Evolutionary conservation across 768 basidiomycete species (phyloP).

Genomic region (Paxillus rubicundulus): DNA sequence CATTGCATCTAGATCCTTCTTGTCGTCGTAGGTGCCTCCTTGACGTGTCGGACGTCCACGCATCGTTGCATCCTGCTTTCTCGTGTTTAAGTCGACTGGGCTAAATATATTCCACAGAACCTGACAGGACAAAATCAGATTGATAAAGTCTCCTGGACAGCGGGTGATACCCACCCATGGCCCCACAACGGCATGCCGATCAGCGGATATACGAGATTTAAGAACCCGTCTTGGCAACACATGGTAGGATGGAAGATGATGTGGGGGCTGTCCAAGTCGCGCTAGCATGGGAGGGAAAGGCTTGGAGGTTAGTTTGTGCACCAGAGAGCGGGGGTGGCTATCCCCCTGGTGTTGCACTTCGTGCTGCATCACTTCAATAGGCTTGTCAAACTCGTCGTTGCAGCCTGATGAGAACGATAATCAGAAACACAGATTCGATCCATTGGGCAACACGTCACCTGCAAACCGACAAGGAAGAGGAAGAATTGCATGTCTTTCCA

Average conservation of each 20-base stretch:
- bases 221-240: conserved; percentile 43
- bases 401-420: conserved; percentile 44
- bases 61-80: conserved; percentile 44
- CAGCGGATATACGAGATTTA: conserved; percentile 45
- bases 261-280: conserved; percentile 40
- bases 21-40: conserved; percentile 12
- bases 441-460: conserved; percentile 38
- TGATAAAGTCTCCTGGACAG: background rate
- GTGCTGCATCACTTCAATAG: conserved; percentile 50
- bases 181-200: conserved; percentile 49
- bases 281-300: conserved; percentile 34
- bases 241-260: conserved; percentile 49
- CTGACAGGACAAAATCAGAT: conserved; percentile 28
- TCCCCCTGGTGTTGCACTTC: conserved; percentile 37
- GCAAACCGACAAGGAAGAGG: conserved; percentile 32
- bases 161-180: conserved; percentile 47
- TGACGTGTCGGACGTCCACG: conserved; percentile 30
- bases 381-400: conserved; percentile 43
- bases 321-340: conserved; percentile 10
- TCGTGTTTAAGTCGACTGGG: conserved; percentile 33
- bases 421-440: background rate
- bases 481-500: conserved; percentile 45
- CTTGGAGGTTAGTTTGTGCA: conserved; percentile 29
- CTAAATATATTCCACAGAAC: conserved; percentile 45
- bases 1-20: conserved; percentile 17